Base-by-base conservation (phyloP, 768 basidiomycete genomes). In the Cystobasidium onofrii region DNA sequence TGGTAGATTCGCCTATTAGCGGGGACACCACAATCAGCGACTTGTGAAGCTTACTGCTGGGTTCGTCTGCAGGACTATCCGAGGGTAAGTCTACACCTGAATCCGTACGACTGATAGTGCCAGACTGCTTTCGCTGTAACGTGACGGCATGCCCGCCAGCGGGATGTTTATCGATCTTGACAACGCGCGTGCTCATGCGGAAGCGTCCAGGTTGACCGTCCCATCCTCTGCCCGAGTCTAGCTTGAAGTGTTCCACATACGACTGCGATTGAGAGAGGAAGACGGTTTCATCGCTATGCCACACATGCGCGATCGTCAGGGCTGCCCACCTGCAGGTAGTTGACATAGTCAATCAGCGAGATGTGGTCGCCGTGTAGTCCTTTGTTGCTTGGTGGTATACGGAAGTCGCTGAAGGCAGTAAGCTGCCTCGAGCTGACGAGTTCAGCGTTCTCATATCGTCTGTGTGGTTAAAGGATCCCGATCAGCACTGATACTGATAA, bases 381-480 rank as follows among this genome's bases (percentile, higher is more conserved):
- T 15, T 81, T 78, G 71, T 85, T 84, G 17, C 80, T 79, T 13
- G 82, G 74, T 13, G 86, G 84, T 33, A 86, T 79, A 15, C 86
- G 84, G 79, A 86, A 87, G 79, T 87, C 86, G 34, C 85, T 85
- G 80, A 87, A 87, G 73, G 83, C 83, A 3, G 87, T 87, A 41
- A 87, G 81, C 77, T 87, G 86, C 77, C 87, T 87, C 15, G 85
- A 85, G 17, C 84, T 85, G n/a, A 86, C 86, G 27, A 86, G 80
- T 23, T 80, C 82, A 15, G 84, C 83, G 65, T 85, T 84, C 85
- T 86, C 78, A 39, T 78, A 78, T 0, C 41, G 17, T 1, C 76
- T 33, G 57, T 20, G 27, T 13, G 20, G 57, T 6, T 29, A 20
- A 54, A 20, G 52, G 20, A 6, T 29, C 29, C 17, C 57, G 57